phyloP scores from a whole-genome alignment of 1,284 basidiomycete species.

The Phlebopus sp. region DNA sequence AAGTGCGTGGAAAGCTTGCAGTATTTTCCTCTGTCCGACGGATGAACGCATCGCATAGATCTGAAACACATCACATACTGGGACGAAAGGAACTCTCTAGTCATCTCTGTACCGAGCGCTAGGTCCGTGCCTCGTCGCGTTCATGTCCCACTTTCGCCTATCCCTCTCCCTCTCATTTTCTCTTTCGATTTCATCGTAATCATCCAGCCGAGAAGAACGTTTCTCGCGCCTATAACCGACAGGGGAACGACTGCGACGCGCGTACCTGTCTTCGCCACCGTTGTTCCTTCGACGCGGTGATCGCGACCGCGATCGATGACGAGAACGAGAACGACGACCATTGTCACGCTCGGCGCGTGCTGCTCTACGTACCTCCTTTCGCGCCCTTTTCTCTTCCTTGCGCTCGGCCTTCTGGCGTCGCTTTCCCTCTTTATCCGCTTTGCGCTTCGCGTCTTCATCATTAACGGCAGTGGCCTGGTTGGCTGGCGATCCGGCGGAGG shows the following conservation, averaged over 20 bases:
- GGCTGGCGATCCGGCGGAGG: constrained; percentile 23
- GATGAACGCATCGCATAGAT: constrained; percentile 7
- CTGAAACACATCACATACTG: constrained; percentile 9
- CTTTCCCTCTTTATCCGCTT: constrained; percentile 55
- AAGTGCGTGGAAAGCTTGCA: constrained; percentile 1
- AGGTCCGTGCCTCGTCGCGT: constrained; percentile 35
- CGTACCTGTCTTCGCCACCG: constrained; percentile 14
- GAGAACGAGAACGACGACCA: constrained; percentile 20
- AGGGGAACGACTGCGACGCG: constrained; percentile 28
- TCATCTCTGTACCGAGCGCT: constrained; percentile 15
- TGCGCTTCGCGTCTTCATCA: constrained; percentile 33
- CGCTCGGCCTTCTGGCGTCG: constrained; percentile 55
- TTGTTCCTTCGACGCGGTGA: constrained; percentile 30
- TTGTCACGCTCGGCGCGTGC: constrained; percentile 32
- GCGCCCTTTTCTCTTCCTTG: constrained; percentile 54
- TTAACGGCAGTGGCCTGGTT: constrained; percentile 28
- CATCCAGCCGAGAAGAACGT: constrained; percentile 19
- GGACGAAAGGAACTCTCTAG: constrained; percentile 13
- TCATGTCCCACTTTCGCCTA: constrained; percentile 51
- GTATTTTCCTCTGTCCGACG: constrained; percentile 7
- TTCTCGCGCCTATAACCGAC: constrained; percentile 22
- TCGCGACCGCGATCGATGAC: constrained; percentile 41
- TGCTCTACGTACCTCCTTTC: constrained; percentile 46
- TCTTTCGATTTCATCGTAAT: constrained; percentile 43
- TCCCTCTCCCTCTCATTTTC: constrained; percentile 52